Conservation (phyloP, 176 grass and related monocot species). For the Oryza glaberrima region DNA sequence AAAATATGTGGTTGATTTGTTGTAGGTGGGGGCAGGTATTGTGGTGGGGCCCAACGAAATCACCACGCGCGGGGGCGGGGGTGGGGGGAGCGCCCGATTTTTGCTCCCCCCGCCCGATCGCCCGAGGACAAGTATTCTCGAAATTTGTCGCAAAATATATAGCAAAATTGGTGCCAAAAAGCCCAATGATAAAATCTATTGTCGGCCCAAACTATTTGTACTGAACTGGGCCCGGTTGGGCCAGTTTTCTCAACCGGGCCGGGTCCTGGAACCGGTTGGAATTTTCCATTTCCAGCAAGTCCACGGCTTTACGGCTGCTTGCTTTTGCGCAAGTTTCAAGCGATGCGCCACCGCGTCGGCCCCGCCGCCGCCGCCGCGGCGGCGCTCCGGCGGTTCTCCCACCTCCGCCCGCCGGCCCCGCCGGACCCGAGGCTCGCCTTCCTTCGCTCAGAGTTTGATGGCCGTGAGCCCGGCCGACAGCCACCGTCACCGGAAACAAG, state of each 20-base stretch:
- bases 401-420: background rate
- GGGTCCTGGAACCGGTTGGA: background rate
- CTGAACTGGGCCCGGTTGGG: background rate
- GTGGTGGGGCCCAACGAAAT: no score
- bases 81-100: no score
- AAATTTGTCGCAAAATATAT: no score
- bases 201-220: background rate
- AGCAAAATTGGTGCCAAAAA: no score
- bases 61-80: no score
- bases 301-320: background rate
- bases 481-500: background rate
- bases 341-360: background rate
- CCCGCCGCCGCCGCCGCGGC: background rate
- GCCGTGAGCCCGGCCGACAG: constrained; percentile 17
- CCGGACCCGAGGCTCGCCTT: constrained; percentile 44
- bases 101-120: no score
- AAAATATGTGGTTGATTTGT: no score
- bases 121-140: no score
- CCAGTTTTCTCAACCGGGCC: background rate
- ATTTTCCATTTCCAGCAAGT: background rate
- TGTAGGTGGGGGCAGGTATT: no score
- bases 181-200: background rate
- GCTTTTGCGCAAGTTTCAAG: background rate
- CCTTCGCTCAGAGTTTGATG: constrained; percentile 59
- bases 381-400: constrained; percentile 30